Base-by-base conservation (phyloP, 2,329 filamentous ascomycete genomes). In the Anthostomella pinea region DNA sequence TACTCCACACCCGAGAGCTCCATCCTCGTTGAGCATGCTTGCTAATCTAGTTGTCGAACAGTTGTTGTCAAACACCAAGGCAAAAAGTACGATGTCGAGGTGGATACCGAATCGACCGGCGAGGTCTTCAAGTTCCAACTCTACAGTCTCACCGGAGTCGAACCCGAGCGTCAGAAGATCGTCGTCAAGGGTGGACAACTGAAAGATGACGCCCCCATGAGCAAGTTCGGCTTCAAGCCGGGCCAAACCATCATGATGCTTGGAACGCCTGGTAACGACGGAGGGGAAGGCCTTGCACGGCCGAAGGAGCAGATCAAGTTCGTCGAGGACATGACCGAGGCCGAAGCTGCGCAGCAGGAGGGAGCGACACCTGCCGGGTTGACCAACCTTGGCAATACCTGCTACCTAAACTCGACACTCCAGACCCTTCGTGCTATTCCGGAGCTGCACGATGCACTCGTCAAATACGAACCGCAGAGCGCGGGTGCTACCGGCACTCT, bases 321-420 rank as follows among this genome's bases (percentile, higher is more conserved):
- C 55, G 67, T 95, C 46, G 93, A 98, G 66, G 93, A 98, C 62
- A 96, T 98, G 91, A 94, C 87, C 17, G 90, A 95, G 60, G 90
- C 89, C 19, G 91, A 97, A 64, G 79, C 82, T 34, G 91, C 93
- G 15, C 81, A 82, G 62, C 79, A 85, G 59, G 84, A 83, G 41
- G 89, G 87, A 40, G 90, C 90, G 30, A 91, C 77, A 29, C 93
- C 94, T 2, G 85, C 90, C 38, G 93, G 93, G 30, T 70, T 98
- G 44, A 77, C 85, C 60, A 98, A 98, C 58, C 71, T 96, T 43
- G 93, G 94, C 52, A 98, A 98, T 65, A 98, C 94, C 4, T 98
- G 93, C 70, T 98, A 98, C 62, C 81, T 97, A 57, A 98, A 98
- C 72, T 93, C 93, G 32, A 95, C 91, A 0, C 73, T 98, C n/a